Conservation (phyloP, 2,329 filamentous ascomycete genomes). For the Gaeumannomyces sp. region DNA sequence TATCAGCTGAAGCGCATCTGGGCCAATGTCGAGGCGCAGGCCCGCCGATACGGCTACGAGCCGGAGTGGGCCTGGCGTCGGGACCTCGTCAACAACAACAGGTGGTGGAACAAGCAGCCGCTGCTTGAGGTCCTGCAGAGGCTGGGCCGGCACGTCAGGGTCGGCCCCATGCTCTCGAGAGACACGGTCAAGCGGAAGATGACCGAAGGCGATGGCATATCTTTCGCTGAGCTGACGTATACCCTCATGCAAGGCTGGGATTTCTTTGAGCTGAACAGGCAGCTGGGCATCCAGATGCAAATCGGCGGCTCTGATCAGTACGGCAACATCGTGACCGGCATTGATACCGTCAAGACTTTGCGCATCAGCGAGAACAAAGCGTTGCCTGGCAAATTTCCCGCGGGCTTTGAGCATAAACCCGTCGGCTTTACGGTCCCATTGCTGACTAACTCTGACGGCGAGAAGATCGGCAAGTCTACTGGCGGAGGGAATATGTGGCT, state of each 20-base stretch:
- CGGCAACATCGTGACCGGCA: constrained; percentile 88
- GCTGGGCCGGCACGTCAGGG: constrained; percentile 65
- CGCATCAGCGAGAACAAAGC: constrained; percentile 26
- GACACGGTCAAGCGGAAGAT: constrained; percentile 79
- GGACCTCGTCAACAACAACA: constrained; percentile 71
- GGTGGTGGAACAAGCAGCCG: constrained; percentile 69
- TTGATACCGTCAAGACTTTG: constrained; percentile 76
- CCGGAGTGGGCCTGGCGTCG: constrained; percentile 60
- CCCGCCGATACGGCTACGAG: constrained; percentile 57
- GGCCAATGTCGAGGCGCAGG: constrained; percentile 63
- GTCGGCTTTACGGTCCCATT: constrained; percentile 88
- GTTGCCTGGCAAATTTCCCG: constrained; percentile 22
- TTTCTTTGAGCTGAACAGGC: constrained; percentile 79
- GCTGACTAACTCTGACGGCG: constrained; percentile 75
- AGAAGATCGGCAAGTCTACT: constrained; percentile 91
- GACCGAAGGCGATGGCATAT: constrained; percentile 85
- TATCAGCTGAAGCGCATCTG: constrained; percentile 68
- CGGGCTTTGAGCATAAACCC: constrained; percentile 39
- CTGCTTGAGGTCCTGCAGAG: constrained; percentile 70
- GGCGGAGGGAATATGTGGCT: constrained; percentile 87
- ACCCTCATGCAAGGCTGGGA: constrained; percentile 94
- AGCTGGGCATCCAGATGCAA: constrained; percentile 68
- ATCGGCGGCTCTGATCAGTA: constrained; percentile 95
- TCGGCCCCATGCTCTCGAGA: constrained; percentile 81
- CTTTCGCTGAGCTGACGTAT: constrained; percentile 87